These are phyloP conservation scores for Drechslerella dactyloides DNA, from an alignment of 2,329 filamentous ascomycete species.

Conservation along the genomic window DNA sequence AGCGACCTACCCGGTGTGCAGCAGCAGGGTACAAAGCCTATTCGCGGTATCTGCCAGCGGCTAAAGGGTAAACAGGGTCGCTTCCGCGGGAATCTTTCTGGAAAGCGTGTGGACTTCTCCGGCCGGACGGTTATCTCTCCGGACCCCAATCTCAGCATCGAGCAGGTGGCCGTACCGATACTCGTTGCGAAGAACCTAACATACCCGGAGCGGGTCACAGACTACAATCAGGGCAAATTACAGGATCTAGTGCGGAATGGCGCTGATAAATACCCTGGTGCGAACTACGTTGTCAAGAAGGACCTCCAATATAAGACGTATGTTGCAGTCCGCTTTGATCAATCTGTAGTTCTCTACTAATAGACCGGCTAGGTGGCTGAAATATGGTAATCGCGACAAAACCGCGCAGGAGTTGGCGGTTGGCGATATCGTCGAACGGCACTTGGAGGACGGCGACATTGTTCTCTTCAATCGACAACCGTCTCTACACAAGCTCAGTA, in stretches of 20 bases:
- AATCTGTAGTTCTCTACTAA: background rate
- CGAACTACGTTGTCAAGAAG: conserved; percentile 79
- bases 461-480: conserved; percentile 98
- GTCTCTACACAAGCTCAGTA: conserved; percentile 97
- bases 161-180: conserved; percentile 88
- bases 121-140: conserved; percentile 97
- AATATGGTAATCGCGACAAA: conserved; percentile 73
- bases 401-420: conserved; percentile 76
- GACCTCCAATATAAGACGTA: conserved; percentile 71
- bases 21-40: conserved; percentile 84
- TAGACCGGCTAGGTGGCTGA: conserved; percentile 63
- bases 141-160: conserved; percentile 90
- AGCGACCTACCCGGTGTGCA: conserved; percentile 93
- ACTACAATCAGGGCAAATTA: conserved; percentile 84
- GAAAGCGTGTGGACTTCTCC: conserved; percentile 98
- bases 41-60: conserved; percentile 91
- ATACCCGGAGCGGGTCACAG: conserved; percentile 86
- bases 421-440: conserved; percentile 90
- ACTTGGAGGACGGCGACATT: conserved; percentile 92
- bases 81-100: conserved; percentile 94
- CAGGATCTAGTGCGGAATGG: conserved; percentile 76
- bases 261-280: conserved; percentile 80
- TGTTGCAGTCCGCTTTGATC: background rate
- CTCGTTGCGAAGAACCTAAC: conserved; percentile 96
- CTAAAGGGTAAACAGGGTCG: conserved; percentile 97